phyloP scores from a whole-genome alignment of 164 flowering plant genomes.

The Annona squamosa region DNA sequence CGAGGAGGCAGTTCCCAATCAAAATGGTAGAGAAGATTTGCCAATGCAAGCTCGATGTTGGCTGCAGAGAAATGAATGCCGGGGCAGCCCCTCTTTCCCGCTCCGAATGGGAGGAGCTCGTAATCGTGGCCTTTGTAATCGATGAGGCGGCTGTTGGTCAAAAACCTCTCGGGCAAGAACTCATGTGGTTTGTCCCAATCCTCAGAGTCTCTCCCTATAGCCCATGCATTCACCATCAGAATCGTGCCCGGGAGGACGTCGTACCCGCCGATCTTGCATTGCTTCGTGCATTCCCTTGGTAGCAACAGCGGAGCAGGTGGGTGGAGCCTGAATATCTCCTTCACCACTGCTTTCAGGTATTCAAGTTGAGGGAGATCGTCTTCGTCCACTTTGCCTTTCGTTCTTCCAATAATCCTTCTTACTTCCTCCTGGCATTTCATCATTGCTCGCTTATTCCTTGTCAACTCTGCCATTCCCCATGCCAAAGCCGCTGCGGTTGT shows the following conservation, averaged over 20 bases:
- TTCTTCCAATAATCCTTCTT: constrained; percentile 15
- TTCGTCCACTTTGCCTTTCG: constrained; percentile 18
- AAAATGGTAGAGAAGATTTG: constrained; percentile 24
- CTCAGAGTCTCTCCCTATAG: constrained; percentile 21
- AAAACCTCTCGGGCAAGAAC: constrained; percentile 29
- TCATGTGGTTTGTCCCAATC: constrained; percentile 20
- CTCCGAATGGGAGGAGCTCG: constrained; percentile 29
- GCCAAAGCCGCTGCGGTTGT: constrained; percentile 24
- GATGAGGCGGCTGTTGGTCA: not conserved
- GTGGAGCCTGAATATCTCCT: constrained; percentile 31
- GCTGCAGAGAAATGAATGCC: constrained; percentile 22
- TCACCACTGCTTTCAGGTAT: constrained; percentile 24
- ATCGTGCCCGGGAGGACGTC: constrained; percentile 19
- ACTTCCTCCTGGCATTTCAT: constrained; percentile 16
- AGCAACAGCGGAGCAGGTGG: constrained; percentile 23
- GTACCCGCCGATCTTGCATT: constrained; percentile 18
- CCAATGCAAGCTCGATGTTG: constrained; percentile 17
- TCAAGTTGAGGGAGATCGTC: constrained; percentile 17
- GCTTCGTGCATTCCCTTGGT: constrained; percentile 22
- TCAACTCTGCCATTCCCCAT: constrained; percentile 30
- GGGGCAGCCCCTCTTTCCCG: constrained; percentile 26
- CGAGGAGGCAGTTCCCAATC: constrained; percentile 22
- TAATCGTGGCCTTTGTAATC: constrained; percentile 30
- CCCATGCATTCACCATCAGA: constrained; percentile 28
- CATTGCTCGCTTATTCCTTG: constrained; percentile 15